Base-by-base conservation (phyloP, 2,329 filamentous ascomycete species). In the Hymenoscyphus linearis region DNA sequence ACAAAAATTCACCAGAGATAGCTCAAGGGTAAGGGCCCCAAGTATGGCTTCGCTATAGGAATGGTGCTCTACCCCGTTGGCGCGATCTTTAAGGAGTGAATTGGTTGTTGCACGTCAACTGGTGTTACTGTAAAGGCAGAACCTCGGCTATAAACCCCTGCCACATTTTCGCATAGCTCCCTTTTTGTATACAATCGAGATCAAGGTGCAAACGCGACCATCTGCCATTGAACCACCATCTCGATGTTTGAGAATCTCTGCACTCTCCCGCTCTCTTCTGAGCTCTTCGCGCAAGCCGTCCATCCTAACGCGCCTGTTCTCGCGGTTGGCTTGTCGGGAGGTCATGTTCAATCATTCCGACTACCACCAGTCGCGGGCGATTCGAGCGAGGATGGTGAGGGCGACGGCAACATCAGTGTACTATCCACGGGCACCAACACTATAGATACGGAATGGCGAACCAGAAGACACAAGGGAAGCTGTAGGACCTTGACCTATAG, bases 381-480 rank as follows among this genome's bases (percentile, higher is more conserved):
- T 44, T 76, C 78, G 36, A 76, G 76, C 18, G 44, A 50, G 44
- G 78, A 79, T 47, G 81, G 83, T 3, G 80, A 80, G 60, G 78
- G 73, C 36, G 78, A 82, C 59, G 75, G 44, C 26, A 27, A 58
- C 34, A 35, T 76, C 53, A 84, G 79, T 65, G 75, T 80, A 2
- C 60, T 82, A 25, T 83, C 79, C 22, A 78, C 81, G 69, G 91
- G 91, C 12, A 88, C 83, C 65, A 89, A 87, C 52, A 85, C 87
- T 60, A 89, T 98, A 65, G 89, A 93, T 68, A 91, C 88, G 0
- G 78, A 87, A 62, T 99, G 95, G 95, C 84, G 85, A 69, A 98
- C 95, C 4, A 82, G 87, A 67, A 83, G 95, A 64, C 95, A 99
- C 78, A 96, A 96, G 79, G 93, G 92, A 13, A 97, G 92, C 80